Evolutionary conservation across 192 early-diverging fungal species (phyloP).

Genomic region (Coemansia sp.): DNA sequence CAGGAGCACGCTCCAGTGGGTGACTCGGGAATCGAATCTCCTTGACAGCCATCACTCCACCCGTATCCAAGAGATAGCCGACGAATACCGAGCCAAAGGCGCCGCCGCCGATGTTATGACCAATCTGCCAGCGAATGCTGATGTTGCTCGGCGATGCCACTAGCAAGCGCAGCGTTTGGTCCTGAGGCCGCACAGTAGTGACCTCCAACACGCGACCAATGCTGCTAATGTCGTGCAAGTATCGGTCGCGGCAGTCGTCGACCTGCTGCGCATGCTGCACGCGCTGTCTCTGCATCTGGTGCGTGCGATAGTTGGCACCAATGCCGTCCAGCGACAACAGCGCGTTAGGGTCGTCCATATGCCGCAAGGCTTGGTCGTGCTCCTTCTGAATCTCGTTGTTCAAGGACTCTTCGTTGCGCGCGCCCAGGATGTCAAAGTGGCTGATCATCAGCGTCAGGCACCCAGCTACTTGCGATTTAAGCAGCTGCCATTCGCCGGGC

Average conservation of each 20-base stretch:
- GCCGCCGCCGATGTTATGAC: slow-evolving; percentile 79
- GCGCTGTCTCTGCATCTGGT: slow-evolving; percentile 36
- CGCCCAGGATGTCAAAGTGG: slow-evolving; percentile 77
- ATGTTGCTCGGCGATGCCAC: slow-evolving; percentile 74
- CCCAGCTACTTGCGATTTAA: slow-evolving; percentile 69
- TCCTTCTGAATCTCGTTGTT: slow-evolving; percentile 28
- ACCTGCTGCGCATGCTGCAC: slow-evolving; percentile 31
- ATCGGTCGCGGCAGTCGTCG: slow-evolving; percentile 31
- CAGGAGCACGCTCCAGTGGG: slow-evolving; percentile 15
- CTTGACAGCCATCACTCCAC: slow-evolving; percentile 88
- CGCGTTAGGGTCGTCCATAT: slow-evolving; percentile 19
- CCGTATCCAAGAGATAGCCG: slow-evolving; percentile 78
- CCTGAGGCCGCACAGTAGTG: slow-evolving; percentile 65
- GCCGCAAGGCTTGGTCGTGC: slow-evolving; percentile 16
- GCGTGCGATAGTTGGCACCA: slow-evolving; percentile 37
- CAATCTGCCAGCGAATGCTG: slow-evolving; percentile 83
- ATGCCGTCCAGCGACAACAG: slow-evolving; percentile 44
- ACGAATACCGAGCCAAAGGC: slow-evolving; percentile 85
- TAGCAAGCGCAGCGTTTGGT: slow-evolving; percentile 72
- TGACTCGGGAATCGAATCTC: slow-evolving; percentile 81
- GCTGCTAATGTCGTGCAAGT: slow-evolving; percentile 19
- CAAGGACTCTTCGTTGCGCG: slow-evolving; percentile 43
- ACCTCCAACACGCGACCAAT: slow-evolving; percentile 77
- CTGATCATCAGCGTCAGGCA: slow-evolving; percentile 79
- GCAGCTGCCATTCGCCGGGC: slow-evolving; percentile 66